Conservation (phyloP, 345 rosid genomes). For the Boechera divaricarpa region DNA sequence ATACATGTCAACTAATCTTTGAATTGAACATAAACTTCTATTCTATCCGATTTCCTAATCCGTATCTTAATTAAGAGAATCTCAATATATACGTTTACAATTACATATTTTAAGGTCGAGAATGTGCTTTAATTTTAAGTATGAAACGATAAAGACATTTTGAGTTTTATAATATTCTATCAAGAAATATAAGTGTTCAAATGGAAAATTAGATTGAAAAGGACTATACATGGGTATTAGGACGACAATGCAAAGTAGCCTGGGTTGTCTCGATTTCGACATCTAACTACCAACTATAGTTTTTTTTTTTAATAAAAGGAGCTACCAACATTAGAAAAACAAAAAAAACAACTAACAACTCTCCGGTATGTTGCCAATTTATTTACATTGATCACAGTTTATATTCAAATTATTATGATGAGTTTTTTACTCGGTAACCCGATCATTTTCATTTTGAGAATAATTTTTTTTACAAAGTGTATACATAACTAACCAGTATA, state of each 20-base stretch:
- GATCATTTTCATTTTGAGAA: neutral
- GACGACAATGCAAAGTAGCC: slow-evolving; percentile 6
- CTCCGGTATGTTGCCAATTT: neutral
- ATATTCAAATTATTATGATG: neutral
- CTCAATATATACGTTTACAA: too few species aligned
- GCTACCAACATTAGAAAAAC: neutral
- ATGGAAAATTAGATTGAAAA: neutral
- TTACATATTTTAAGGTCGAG: too few species aligned
- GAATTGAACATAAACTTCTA: neutral
- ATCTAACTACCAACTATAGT: slow-evolving; percentile 8
- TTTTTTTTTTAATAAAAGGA: too few species aligned
- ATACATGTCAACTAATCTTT: too few species aligned
- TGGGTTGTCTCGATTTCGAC: slow-evolving; percentile 6
- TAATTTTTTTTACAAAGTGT: neutral
- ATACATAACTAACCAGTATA: too few species aligned
- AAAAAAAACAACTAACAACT: neutral
- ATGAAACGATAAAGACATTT: too few species aligned
- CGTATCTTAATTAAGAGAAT: neutral
- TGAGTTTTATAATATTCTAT: too few species aligned
- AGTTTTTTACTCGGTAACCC: neutral
- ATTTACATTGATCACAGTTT: neutral
- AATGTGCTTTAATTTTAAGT: too few species aligned
- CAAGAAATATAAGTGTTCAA: too few species aligned
- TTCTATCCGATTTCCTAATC: neutral
- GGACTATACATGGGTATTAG: neutral